Conservation (phyloP, 805 yeast genomes). For the Nematodospora valgi region DNA sequence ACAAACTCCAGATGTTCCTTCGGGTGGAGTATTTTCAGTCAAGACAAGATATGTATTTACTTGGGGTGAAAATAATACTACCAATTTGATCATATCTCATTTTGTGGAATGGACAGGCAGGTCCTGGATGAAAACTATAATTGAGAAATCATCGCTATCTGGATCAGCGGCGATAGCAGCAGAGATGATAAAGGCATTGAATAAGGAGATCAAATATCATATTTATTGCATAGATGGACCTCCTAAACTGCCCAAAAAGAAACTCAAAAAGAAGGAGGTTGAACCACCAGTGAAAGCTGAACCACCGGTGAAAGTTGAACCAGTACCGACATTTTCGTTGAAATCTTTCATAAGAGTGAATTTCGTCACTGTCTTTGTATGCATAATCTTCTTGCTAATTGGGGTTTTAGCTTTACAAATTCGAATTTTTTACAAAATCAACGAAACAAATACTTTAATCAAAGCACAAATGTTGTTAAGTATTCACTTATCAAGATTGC, state of each 20-base stretch:
- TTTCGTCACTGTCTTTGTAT: too few relatives aligned
- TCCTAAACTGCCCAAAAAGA: constrained; percentile 1
- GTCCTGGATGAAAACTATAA: constrained; percentile 87
- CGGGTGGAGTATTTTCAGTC: constrained; percentile 78
- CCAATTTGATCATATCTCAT: constrained; percentile 63
- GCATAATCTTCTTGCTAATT: too few relatives aligned
- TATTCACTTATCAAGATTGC: constrained; percentile 12
- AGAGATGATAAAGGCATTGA: constrained; percentile 42
- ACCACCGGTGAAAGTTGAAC: too few relatives aligned
- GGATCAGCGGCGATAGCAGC: constrained; percentile 73
- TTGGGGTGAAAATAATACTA: constrained; percentile 68
- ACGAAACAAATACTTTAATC: constrained; percentile 21
- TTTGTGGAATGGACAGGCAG: constrained; percentile 86
- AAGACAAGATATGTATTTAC: constrained; percentile 66
- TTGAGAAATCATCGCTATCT: constrained; percentile 76
- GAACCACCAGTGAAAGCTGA: too few relatives aligned
- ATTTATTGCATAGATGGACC: constrained; percentile 22
- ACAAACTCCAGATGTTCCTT: constrained; percentile 91
- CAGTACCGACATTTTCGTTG: too few relatives aligned
- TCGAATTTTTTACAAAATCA: constrained; percentile 13
- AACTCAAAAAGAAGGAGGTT: too few relatives aligned
- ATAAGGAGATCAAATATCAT: constrained; percentile 20
- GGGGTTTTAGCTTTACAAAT: constrained; percentile 21
- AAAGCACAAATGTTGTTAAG: constrained; percentile 18
- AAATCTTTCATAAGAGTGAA: too few relatives aligned